Percentiles rank a stretch among this genome's conserved stretches.
phyloP scores from a whole-genome alignment of 176 grass and related monocot species.

The Hsuehochloa calcarea region DNA sequence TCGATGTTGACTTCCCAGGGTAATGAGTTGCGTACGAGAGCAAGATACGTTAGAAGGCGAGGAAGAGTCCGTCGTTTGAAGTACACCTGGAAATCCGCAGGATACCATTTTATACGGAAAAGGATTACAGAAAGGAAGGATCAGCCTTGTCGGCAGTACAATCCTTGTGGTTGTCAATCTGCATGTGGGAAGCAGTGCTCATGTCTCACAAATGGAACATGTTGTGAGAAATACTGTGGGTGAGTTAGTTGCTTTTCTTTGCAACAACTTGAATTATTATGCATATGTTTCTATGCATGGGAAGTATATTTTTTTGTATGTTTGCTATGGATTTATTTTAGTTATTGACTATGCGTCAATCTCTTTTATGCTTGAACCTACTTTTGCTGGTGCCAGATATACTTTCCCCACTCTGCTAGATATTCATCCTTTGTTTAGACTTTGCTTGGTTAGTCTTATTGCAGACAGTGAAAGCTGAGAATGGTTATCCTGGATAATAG shows the following conservation, averaged over 20 bases:
- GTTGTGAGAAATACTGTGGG: slow-evolving; percentile 97
- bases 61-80: slow-evolving; percentile 89
- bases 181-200: slow-evolving; percentile 92
- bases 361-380: not conserved
- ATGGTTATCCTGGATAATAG: not conserved
- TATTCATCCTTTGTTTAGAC: not conserved
- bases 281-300: not conserved
- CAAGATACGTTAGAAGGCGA: slow-evolving; percentile 76
- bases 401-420: not conserved
- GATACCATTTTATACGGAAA: slow-evolving; percentile 92
- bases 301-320: not conserved
- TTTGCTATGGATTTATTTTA: slow-evolving; percentile 2
- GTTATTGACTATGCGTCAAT: slow-evolving; percentile 13
- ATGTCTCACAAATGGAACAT: slow-evolving; percentile 84
- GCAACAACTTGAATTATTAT: not conserved
- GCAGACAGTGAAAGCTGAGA: not conserved
- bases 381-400: slow-evolving; percentile 5
- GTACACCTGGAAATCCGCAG: slow-evolving; percentile 95
- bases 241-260: slow-evolving; percentile 43
- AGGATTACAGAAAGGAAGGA: slow-evolving; percentile 94
- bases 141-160: slow-evolving; percentile 88
- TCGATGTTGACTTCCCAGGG: slow-evolving; percentile 39
- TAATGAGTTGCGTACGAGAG: slow-evolving; percentile 68
- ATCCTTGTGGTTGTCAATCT: slow-evolving; percentile 90
- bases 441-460: slow-evolving; percentile 11